Conservation (phyloP, 2,329 filamentous ascomycete genomes). For the Aspergillus brunneoviolaceus region DNA sequence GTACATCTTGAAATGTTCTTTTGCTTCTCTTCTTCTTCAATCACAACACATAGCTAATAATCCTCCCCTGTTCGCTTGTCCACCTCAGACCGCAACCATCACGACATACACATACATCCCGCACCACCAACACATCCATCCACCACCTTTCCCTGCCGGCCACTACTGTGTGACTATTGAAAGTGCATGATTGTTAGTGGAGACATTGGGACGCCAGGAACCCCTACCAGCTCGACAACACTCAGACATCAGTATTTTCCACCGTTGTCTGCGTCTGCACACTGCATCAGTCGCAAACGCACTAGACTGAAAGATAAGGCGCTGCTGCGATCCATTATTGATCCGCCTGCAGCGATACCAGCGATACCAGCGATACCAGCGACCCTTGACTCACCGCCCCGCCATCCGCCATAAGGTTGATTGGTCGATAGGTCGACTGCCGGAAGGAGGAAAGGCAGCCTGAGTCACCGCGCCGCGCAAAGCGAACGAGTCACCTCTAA, state of each 20-base stretch:
- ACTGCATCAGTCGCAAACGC: background rate
- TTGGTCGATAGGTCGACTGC: slow-evolving; percentile 25
- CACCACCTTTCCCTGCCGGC: background rate
- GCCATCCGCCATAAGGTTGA: slow-evolving; percentile 18
- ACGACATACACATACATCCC: slow-evolving; percentile 2
- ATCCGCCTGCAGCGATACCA: slow-evolving; percentile 11
- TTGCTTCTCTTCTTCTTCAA: slow-evolving; percentile 1
- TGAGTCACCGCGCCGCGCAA: slow-evolving; percentile 33
- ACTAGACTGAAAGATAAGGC: slow-evolving; percentile 15
- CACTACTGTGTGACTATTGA: slow-evolving; percentile 4
- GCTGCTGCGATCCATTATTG: slow-evolving; percentile 5
- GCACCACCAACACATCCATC: slow-evolving; percentile 5
- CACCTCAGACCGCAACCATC: slow-evolving; percentile 8
- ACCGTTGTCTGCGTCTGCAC: background rate
- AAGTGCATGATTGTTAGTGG: background rate
- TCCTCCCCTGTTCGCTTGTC: background rate
- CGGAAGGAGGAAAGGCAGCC: slow-evolving; percentile 19
- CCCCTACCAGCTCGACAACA: background rate
- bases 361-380: background rate
- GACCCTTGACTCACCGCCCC: slow-evolving; percentile 29
- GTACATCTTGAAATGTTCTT: slow-evolving; percentile 10
- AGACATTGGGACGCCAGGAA: slow-evolving; percentile 1
- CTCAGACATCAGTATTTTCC: background rate
- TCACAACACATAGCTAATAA: slow-evolving; percentile 1
- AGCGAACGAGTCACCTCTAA: slow-evolving; percentile 29